Evolutionary conservation across 495 filamentous ascomycete genomes (phyloP).

Genomic region (Aspergillus olivimuriae): DNA sequence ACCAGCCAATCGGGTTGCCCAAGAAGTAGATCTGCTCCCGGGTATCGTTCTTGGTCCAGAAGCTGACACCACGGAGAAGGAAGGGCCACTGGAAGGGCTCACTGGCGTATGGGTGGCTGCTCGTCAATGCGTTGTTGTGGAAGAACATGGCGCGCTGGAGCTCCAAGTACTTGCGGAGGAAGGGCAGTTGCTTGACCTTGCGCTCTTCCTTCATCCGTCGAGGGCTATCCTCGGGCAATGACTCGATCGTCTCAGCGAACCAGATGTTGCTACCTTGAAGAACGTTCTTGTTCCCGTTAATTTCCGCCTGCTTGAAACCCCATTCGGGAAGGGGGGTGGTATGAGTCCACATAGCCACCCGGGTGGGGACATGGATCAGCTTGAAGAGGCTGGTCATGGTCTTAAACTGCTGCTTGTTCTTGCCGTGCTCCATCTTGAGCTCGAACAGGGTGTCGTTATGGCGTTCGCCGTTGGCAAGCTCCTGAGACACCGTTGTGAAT

Average conservation of each 20-base stretch:
- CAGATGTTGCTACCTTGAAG: conserved; percentile 86
- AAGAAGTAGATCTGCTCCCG: conserved; percentile 98
- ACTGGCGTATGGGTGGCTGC: conserved; percentile 91
- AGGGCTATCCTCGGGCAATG: conserved; percentile 58
- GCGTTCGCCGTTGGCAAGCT: conserved; percentile 68
- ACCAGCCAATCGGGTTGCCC: conserved; percentile 96
- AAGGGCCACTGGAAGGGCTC: conserved; percentile 98
- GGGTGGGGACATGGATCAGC: conserved; percentile 83
- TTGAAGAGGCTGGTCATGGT: conserved; percentile 90
- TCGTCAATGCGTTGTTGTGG: conserved; percentile 97
- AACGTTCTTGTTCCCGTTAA: conserved; percentile 98
- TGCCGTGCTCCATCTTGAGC: conserved; percentile 81
- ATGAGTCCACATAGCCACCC: conserved; percentile 99
- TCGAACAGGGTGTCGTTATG: conserved; percentile 92
- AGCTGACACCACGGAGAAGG: conserved; percentile 91
- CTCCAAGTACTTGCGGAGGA: conserved; percentile 93
- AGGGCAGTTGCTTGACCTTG: conserved; percentile 75
- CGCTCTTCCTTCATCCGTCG: conserved; percentile 66
- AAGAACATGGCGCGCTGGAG: conserved; percentile 97
- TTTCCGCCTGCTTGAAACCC: conserved; percentile 95
- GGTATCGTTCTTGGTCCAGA: conserved; percentile 98
- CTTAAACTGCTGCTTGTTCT: conserved; percentile 76
- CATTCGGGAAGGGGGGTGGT: conserved; percentile 89
- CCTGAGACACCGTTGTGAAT: conserved; percentile 76
- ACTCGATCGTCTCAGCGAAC: conserved; percentile 87